phyloP scores from a whole-genome alignment of 2,329 filamentous ascomycete species.

The Pleurostoma richardsiae region DNA sequence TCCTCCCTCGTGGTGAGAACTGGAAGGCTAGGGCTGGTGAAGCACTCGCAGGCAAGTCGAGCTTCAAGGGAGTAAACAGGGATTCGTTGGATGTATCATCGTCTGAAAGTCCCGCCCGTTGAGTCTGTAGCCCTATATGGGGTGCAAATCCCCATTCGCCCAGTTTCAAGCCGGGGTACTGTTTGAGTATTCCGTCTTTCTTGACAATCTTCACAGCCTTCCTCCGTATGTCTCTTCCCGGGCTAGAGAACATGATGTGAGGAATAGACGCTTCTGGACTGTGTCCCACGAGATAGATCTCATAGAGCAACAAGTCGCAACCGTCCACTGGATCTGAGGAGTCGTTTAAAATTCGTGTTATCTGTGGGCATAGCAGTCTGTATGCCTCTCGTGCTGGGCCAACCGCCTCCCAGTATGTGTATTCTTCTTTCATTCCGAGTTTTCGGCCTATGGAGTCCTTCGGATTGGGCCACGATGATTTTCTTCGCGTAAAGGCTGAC shows the following conservation, averaged over 20 bases:
- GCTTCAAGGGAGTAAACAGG: too few relatives aligned
- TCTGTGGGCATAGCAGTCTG: neutral
- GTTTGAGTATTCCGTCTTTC: neutral
- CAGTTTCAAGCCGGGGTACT: slow-evolving; percentile 2
- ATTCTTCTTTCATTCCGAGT: neutral
- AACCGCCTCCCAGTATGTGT: slow-evolving; percentile 1
- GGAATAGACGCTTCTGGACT: neutral
- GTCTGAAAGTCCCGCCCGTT: too few relatives aligned
- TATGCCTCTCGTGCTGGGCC: slow-evolving; percentile 1
- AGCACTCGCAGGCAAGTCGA: too few relatives aligned
- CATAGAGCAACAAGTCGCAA: slow-evolving; percentile 4
- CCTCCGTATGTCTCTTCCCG: neutral
- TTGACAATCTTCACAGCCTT: neutral
- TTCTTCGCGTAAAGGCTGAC: neutral
- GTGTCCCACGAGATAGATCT: neutral
- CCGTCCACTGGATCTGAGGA: neutral
- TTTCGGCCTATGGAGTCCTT: neutral
- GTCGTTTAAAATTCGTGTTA: neutral
- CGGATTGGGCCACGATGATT: neutral
- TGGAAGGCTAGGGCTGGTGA: too few relatives aligned
- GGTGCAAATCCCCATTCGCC: neutral
- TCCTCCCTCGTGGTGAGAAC: too few relatives aligned
- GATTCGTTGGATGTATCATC: too few relatives aligned
- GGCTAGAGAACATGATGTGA: slow-evolving; percentile 4
- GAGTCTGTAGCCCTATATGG: too few relatives aligned